These are phyloP conservation scores for Oehlia diaphana DNA, from an alignment of 192 early-diverging fungal species.

Conservation along the genomic window DNA sequence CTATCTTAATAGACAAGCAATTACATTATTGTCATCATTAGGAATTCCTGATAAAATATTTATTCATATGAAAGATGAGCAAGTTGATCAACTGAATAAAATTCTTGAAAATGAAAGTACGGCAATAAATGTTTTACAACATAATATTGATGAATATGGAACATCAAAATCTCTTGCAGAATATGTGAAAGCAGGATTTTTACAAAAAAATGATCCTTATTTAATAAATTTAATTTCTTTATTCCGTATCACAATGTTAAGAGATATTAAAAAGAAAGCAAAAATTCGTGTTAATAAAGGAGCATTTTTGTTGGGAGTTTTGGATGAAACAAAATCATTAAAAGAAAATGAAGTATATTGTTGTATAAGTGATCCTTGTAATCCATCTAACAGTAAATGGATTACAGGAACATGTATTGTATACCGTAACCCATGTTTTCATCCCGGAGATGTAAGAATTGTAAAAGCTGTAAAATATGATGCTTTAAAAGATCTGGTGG, in stretches of 20 bases:
- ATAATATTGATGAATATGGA: slow-evolving; percentile 49
- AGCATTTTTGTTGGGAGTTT: slow-evolving; percentile 54
- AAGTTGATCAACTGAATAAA: slow-evolving; percentile 39
- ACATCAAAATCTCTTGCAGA: slow-evolving; percentile 36
- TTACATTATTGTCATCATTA: slow-evolving; percentile 56
- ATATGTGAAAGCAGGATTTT: slow-evolving; percentile 51
- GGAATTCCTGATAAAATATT: slow-evolving; percentile 61
- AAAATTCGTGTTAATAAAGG: slow-evolving; percentile 55
- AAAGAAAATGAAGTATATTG: slow-evolving; percentile 53
- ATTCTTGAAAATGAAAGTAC: slow-evolving; percentile 39
- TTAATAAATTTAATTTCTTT: slow-evolving; percentile 45
- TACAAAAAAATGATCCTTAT: slow-evolving; percentile 43
- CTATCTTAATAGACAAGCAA: slow-evolving; percentile 69
- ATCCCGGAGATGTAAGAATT: slow-evolving; percentile 62
- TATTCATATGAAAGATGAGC: slow-evolving; percentile 44
- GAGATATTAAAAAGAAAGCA: slow-evolving; percentile 52
- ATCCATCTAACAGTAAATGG: slow-evolving; percentile 19
- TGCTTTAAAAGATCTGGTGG: slow-evolving; percentile 45
- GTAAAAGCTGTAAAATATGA: slow-evolving; percentile 56
- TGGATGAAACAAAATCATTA: slow-evolving; percentile 48
- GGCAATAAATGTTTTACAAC: slow-evolving; percentile 39
- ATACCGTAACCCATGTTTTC: slow-evolving; percentile 62
- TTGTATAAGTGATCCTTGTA: slow-evolving; percentile 38
- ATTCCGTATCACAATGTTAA: slow-evolving; percentile 45
- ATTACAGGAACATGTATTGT: slow-evolving; percentile 47